Conservation (phyloP, 306 rosid species). For the Luffa aegyptiaca region DNA sequence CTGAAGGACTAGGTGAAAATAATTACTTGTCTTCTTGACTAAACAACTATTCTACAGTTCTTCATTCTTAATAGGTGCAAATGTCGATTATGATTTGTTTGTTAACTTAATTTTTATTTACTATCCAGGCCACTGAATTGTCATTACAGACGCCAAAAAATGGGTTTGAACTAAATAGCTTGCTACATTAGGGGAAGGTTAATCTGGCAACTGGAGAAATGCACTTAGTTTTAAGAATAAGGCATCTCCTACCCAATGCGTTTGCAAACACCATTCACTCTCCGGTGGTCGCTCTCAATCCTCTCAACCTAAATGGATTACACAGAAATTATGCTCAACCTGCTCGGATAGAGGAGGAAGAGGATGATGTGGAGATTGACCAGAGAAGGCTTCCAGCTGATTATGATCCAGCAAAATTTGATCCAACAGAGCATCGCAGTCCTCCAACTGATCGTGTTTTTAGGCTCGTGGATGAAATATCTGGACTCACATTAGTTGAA, state of each 20-base stretch:
- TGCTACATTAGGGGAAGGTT: background rate
- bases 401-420: slow-evolving; percentile 75
- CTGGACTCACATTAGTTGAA: slow-evolving; percentile 66
- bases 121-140: background rate
- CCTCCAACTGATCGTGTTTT: slow-evolving; percentile 77
- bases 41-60: background rate
- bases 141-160: background rate
- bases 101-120: background rate
- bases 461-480: slow-evolving; percentile 73
- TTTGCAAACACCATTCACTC: slow-evolving; percentile 19
- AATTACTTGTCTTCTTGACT: background rate
- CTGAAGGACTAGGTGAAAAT: background rate
- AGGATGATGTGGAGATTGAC: slow-evolving; percentile 75
- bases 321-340: slow-evolving; percentile 50
- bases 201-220: slow-evolving; percentile 27
- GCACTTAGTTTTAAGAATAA: slow-evolving; percentile 48
- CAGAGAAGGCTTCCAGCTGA: slow-evolving; percentile 91
- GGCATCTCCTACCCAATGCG: slow-evolving; percentile 37
- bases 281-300: slow-evolving; percentile 11
- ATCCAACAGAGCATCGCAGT: slow-evolving; percentile 69
- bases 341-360: slow-evolving; percentile 57
- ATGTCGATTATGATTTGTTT: background rate
- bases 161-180: background rate
- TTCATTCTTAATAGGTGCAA: background rate
- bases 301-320: slow-evolving; percentile 19